Evolutionary conservation across 768 basidiomycete genomes (phyloP).

Genomic region (Sporobolomyces pararoseus): DNA sequence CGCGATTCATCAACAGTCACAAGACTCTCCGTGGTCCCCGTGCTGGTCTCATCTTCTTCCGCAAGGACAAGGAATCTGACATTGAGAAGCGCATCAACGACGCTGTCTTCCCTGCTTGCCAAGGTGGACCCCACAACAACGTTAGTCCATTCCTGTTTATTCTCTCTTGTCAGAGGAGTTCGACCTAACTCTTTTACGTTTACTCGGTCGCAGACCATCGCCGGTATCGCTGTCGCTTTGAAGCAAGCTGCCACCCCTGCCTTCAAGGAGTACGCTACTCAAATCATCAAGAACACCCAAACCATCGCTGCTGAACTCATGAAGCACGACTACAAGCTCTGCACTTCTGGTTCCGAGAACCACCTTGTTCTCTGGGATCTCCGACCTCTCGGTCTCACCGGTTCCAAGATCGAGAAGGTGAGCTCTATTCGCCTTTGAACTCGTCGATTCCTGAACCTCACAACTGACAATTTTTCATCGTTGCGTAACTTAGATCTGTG

Average conservation of each 20-base stretch:
- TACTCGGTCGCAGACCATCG: conserved; percentile 68
- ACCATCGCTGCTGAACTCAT: conserved; percentile 70
- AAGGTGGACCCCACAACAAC: conserved; percentile 99
- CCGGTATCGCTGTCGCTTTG: conserved; percentile 86
- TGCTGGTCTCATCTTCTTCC: conserved; percentile 97
- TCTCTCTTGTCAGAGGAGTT: too few relatives aligned
- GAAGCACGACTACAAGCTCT: conserved; percentile 84
- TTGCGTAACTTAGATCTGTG: conserved; percentile 80
- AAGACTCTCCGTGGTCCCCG: conserved; percentile 98
- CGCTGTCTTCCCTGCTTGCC: conserved; percentile 99
- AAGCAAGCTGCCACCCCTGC: conserved; percentile 83
- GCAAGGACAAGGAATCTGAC: conserved; percentile 82
- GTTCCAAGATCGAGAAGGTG: conserved; percentile 90
- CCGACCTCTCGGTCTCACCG: conserved; percentile 89
- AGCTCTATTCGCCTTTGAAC: not conserved
- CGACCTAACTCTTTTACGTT: too few relatives aligned
- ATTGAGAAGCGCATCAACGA: conserved; percentile 96
- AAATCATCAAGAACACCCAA: conserved; percentile 81
- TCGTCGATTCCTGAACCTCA: too few relatives aligned
- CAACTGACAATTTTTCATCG: too few relatives aligned
- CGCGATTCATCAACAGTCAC: conserved; percentile 57
- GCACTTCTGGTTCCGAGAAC: conserved; percentile 94
- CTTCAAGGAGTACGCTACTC: conserved; percentile 87
- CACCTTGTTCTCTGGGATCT: conserved; percentile 96
- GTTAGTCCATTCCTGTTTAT: conserved; percentile 52